Evolutionary conservation across 2,329 filamentous ascomycete species (phyloP).

Genomic region (Endocalyx cinctus): DNA sequence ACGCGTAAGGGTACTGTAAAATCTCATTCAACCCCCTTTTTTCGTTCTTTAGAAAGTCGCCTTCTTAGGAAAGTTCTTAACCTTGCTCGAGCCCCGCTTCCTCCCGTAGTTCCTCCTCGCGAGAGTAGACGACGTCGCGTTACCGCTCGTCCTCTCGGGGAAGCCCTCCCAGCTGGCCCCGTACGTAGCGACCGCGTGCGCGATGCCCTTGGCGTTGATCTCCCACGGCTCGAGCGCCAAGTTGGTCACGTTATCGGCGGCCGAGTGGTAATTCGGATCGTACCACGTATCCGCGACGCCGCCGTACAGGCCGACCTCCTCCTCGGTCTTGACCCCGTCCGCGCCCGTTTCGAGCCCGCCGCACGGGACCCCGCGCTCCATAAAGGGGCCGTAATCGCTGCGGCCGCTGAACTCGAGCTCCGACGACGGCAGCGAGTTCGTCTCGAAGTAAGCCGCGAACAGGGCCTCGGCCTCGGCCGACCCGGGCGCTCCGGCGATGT

Average conservation of each 20-base stretch:
- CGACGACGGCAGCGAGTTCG: conserved; percentile 44
- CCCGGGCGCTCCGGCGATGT: conserved; percentile 48
- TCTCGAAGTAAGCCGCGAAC: conserved; percentile 45
- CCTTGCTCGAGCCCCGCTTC: no score
- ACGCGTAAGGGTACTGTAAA: no score
- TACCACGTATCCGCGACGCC: conserved; percentile 49
- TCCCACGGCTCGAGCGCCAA: conserved; percentile 49
- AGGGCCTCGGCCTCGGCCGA: conserved; percentile 49
- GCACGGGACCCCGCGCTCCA: conserved; percentile 48
- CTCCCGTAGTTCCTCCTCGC: no score
- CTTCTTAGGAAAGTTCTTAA: no score
- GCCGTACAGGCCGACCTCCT: conserved; percentile 48
- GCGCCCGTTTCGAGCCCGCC: conserved; percentile 58
- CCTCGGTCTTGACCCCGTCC: conserved; percentile 52
- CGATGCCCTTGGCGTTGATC: conserved; percentile 51
- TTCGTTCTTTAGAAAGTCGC: no score
- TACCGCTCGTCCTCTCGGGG: conserved; percentile 24
- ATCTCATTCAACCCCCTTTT: no score
- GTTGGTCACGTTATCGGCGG: conserved; percentile 49
- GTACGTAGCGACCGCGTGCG: conserved; percentile 46
- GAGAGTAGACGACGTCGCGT: no score
- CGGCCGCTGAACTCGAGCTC: conserved; percentile 60
- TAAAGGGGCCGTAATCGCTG: conserved; percentile 56
- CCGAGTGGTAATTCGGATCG: conserved; percentile 53
- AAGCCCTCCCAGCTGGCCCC: conserved; percentile 42